A percentile compares a stretch with the other conserved stretches of the same genome.
Evolutionary conservation across 2,329 filamentous ascomycete genomes (phyloP).

Genomic region (Allantophomopsis cytisporea): DNA sequence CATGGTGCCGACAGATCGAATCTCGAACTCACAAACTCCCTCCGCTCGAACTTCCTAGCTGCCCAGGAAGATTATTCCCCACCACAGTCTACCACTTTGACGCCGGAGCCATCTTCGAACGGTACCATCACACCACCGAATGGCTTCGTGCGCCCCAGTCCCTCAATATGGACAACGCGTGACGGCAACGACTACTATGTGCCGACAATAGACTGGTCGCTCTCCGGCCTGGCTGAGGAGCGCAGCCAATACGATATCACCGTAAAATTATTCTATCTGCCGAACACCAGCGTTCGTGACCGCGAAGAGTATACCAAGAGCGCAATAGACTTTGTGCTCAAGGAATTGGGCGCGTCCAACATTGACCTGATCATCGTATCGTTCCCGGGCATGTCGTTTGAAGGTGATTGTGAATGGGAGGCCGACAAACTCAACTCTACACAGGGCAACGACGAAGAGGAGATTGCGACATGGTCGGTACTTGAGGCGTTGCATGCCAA

Average conservation of each 20-base stretch:
- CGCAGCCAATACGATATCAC: slow-evolving; percentile 83
- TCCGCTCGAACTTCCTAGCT: slow-evolving; percentile 70
- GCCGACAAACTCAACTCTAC: slow-evolving; percentile 46
- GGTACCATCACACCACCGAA: slow-evolving; percentile 15
- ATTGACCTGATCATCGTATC: slow-evolving; percentile 87
- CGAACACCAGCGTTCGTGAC: slow-evolving; percentile 48
- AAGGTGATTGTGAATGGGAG: slow-evolving; percentile 78
- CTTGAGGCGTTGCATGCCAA: slow-evolving; percentile 61
- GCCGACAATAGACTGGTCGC: slow-evolving; percentile 61
- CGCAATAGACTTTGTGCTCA: slow-evolving; percentile 67
- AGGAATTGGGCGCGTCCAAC: slow-evolving; percentile 60
- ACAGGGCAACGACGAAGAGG: slow-evolving; percentile 54
- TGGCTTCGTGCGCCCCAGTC: slow-evolving; percentile 13
- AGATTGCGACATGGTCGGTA: slow-evolving; percentile 53
- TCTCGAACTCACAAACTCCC: slow-evolving; percentile 78
- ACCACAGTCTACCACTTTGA: slow-evolving; percentile 20
- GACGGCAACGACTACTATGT: slow-evolving; percentile 54
- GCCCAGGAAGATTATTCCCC: slow-evolving; percentile 49
- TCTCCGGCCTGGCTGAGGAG: slow-evolving; percentile 66
- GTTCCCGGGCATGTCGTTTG: slow-evolving; percentile 87
- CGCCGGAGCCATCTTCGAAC: slow-evolving; percentile 6
- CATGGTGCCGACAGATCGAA: slow-evolving; percentile 74
- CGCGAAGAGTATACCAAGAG: slow-evolving; percentile 61
- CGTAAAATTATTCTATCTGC: slow-evolving; percentile 87
- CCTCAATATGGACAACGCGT: slow-evolving; percentile 52